Evolutionary conservation across 2,329 filamentous ascomycete genomes (phyloP), one percentile per base, ranked within the genome.

Genomic region (Pseudonectria foliicola): DNA sequence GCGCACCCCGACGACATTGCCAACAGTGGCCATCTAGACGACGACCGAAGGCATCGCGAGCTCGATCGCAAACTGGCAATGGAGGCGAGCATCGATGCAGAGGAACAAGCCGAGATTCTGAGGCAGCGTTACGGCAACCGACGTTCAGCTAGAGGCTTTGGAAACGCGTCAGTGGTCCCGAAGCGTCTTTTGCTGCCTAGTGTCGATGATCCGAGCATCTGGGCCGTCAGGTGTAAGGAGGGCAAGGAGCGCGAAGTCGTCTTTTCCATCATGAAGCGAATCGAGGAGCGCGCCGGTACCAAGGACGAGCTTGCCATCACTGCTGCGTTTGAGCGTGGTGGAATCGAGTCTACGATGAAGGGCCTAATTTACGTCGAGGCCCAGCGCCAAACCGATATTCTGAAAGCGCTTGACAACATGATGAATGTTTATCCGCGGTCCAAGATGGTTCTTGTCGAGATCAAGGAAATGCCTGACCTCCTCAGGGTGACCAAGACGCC

Each of bases 401-500:
- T 89, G 53, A 72, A 80, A 34, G 85, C 87, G 7, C 69, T 95
- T 27, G 85, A 95, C 42, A 85, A 82, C 27, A 77, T 98, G 53
- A 76, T 86, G 42, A 88, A 95, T 54, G 84, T 94, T 25, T 98
- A 95, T 58, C 85, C 90, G 35, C 80, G 87, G 37, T 83, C 78
- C 18, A 92, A 88, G 61, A 82, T 92, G 65, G 77, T 89, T 29
- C 69, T 96, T 33, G 87, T 98, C 27, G 86, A 92, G 31, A 88
- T 96, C 53, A 94, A 94, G 60, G 92, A 98, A 62, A 95, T 95
- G 81, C 90, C 92, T 2, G 92, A 96, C 61, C 74, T 98, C n/a
- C 71, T 98, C 13, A 80, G 88, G 33, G 86, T 94, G 18, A 81
- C 79, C 41, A 95, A 95, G 66, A 90, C 84, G 3, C 85, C 88